Conservation (phyloP, 2,329 filamentous ascomycete genomes). For the Sporothrix schenckii region DNA sequence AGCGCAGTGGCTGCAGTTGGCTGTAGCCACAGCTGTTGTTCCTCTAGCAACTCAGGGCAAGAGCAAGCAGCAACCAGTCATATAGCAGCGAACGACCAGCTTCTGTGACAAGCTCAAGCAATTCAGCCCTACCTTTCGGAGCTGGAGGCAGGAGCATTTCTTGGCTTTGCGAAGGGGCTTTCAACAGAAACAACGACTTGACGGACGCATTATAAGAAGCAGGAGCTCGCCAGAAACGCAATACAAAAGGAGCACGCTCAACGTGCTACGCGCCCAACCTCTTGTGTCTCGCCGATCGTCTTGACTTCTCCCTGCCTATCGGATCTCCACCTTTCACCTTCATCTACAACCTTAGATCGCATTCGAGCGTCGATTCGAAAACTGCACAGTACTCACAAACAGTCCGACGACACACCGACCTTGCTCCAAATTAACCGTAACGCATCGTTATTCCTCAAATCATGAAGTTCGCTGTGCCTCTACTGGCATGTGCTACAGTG, state of each 20-base stretch:
- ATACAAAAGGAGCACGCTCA: background rate
- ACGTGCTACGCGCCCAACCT: background rate
- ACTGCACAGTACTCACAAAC: background rate
- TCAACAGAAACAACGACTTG: background rate
- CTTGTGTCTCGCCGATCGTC: background rate
- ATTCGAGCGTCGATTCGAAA: background rate
- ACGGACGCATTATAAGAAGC: slow-evolving; percentile 1
- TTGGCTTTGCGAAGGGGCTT: background rate
- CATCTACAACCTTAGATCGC: background rate
- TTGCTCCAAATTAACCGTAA: background rate
- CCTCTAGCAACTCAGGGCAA: slow-evolving; percentile 30
- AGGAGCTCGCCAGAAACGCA: background rate
- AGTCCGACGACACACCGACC: background rate
- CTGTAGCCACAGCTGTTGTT: slow-evolving; percentile 23
- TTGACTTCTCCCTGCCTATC: background rate
- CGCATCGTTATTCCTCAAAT: background rate
- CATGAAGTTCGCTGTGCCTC: slow-evolving; percentile 36
- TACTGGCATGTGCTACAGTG: slow-evolving; percentile 41
- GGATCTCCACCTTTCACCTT: background rate
- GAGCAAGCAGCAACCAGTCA: slow-evolving; percentile 22
- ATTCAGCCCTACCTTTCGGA: slow-evolving; percentile 15
- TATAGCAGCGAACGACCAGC: slow-evolving; percentile 7
- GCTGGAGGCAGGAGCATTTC: background rate
- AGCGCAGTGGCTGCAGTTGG: background rate
- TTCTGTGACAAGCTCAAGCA: slow-evolving; percentile 25